Conservation (phyloP, 129 eudicot genomes). For the Heracleum sosnowskyi region DNA sequence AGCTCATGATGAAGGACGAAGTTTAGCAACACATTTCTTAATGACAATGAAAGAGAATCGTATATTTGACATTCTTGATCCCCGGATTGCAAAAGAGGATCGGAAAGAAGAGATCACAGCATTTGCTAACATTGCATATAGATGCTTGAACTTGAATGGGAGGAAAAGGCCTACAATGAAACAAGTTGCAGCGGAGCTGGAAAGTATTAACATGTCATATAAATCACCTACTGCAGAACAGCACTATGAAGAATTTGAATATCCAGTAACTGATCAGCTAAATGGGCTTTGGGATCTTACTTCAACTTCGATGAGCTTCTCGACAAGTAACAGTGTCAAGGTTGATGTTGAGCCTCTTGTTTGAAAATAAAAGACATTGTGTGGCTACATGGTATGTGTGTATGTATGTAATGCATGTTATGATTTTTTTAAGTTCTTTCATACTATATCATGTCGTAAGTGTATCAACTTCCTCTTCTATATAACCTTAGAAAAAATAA, state of each 20-base stretch:
- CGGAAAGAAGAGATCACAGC: neutral
- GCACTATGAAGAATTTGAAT: neutral
- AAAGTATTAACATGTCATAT: neutral
- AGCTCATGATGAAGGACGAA: neutral
- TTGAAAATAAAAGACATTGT: too few species aligned
- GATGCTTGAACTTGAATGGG: neutral
- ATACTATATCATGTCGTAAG: too few species aligned
- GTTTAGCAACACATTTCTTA: neutral
- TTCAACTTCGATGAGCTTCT: neutral
- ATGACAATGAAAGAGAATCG: neutral
- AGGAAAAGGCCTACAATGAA: neutral
- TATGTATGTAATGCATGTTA: too few species aligned
- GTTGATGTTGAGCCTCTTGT: neutral
- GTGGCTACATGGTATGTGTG: too few species aligned
- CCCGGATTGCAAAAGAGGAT: neutral
- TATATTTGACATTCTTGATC: neutral
- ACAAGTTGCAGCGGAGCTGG: neutral
- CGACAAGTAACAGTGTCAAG: neutral
- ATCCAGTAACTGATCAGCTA: neutral
- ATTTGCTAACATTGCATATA: neutral
- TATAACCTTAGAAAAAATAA: too few species aligned
- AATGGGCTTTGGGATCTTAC: neutral
- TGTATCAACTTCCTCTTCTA: too few species aligned
- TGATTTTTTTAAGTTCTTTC: too few species aligned
- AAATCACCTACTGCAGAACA: neutral